Base-by-base conservation (phyloP, 2,329 filamentous ascomycete genomes). In the Neopestalotiopsis sp. region DNA sequence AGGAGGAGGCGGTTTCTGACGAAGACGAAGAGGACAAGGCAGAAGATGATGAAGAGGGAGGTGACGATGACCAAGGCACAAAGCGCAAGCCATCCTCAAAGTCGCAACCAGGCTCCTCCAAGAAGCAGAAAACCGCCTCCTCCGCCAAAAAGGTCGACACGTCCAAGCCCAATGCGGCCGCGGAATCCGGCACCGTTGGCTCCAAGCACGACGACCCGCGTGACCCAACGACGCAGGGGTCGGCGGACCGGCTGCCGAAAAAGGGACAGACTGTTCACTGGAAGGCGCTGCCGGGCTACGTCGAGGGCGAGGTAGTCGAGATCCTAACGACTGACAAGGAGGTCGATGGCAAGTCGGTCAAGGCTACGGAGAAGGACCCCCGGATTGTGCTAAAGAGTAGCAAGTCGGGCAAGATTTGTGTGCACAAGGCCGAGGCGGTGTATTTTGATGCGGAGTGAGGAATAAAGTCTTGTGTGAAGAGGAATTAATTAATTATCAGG, bases 361-460 rank as follows among this genome's bases (percentile, higher is more conserved):
- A 71, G 70, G 71, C 70, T 1, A 69, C 61, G 28, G 42, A 57
- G 40, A 62, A 61, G 10, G 71, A 72, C 4, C 71, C 71, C 5
- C 56, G 71, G 9, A 60, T 73, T 5, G 69, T 70, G 28, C 67
- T 70, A 7, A 49, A 65, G 60, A 70, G 69, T 32, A 65, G 20
- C 49, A 72, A 68, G 60, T 69, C 67, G 9, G 70, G 70, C 2
- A 70, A 71, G 59, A 66, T 71, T 12, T 70, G 69, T 28, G 69
- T 72, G 13, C 72, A 68, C 10, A 70, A 69, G 58, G 72, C 74
- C 9, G 71, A 75, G 45, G 69, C 70, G 10, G 63, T 70, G n/a
- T 70, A 70, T 28, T 70, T 70, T 58, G 67, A 67, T n/a, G 45
- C n/a, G 24, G 34, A 57, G 17, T 61, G 20, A 40, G 24, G 1